phyloP scores from a whole-genome alignment of 1,284 basidiomycete species.

The Leccinum proximum region DNA sequence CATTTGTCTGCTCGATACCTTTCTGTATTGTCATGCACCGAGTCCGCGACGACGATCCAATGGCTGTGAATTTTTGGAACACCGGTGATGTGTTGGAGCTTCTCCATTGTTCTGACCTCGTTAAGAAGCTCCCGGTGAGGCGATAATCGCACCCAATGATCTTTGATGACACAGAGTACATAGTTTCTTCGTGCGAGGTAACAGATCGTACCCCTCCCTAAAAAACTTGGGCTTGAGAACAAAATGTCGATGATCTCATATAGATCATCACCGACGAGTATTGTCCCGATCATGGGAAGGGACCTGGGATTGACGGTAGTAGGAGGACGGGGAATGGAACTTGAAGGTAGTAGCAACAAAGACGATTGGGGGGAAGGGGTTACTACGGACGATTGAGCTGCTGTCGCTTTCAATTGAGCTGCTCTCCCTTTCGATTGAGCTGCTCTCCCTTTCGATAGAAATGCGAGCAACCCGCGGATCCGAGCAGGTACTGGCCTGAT shows the following conservation, averaged over 20 bases:
- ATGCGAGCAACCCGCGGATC: background rate
- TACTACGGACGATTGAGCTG: too few relatives aligned
- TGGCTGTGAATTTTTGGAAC: background rate
- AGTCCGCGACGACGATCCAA: background rate
- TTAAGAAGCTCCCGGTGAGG: background rate
- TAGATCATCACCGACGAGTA: background rate
- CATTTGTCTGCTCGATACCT: background rate
- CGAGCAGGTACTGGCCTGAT: background rate
- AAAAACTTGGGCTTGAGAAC: conserved; percentile 1
- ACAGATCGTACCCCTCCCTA: conserved; percentile 4
- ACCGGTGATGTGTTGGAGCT: background rate
- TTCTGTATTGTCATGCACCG: background rate
- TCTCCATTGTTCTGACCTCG: background rate
- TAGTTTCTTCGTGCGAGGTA: background rate
- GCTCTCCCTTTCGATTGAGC: too few relatives aligned
- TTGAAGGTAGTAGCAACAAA: background rate
- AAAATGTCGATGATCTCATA: conserved; percentile 2
- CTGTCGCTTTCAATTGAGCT: too few relatives aligned
- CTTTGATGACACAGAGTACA: conserved; percentile 3
- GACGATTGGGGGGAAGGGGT: background rate
- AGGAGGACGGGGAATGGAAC: too few relatives aligned
- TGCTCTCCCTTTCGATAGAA: background rate
- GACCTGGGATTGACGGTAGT: background rate
- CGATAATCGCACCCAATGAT: background rate
- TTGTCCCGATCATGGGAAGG: background rate